Evolutionary conservation across 176 grass and related monocot genomes (phyloP), one percentile per base, ranked within the genome.

Genomic region (Zoysia pacifica): DNA sequence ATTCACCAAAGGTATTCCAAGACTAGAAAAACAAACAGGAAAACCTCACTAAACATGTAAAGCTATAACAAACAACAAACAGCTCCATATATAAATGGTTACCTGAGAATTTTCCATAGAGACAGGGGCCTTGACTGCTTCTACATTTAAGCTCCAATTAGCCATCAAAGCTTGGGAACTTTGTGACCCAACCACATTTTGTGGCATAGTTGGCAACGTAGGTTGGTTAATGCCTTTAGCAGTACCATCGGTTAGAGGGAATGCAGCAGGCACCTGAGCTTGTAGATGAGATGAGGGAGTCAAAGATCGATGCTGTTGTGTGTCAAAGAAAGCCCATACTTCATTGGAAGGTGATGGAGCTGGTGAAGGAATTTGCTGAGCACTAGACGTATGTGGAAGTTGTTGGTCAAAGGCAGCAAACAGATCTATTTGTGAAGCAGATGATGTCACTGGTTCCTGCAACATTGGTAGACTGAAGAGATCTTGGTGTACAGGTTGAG

Each of bases 321-420:
- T 60, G 69, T 84, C 88, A 70, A 98, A 94, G 49, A 86, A 94
- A 82, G 96, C 92, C 96, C 96, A 98, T 73, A 86, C 96, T 82
- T 89, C 81, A 64, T 94, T 85, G 69, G 85, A 61, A 82, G 86
- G 59, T 4, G 79, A 58, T 79, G 83, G 69, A 82, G 11, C 13
- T 69, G 64, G 38, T 60, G 89, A 67, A 64, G 74, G 52, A 84
- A 36, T 89, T 55, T 89, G 77, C 41, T 91, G 56, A 84, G 63
- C 87, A 85, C 12, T 68, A 77, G 69, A 51, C 5, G 28, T 62
- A 72, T 75, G 79, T 72, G 80, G 79, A 48, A 48, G 40, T 66
- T 87, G 87, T 77, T 91, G 87, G 73, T 83, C 79, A 72, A 91
- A 94, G 42, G 79, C 84, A 69, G 86, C 84, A 93, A 93, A 91